Percentiles rank a stretch among this genome's conserved stretches.
Conservation (phyloP, 2,329 filamentous ascomycete genomes). For the Penicillium brasilianum region DNA sequence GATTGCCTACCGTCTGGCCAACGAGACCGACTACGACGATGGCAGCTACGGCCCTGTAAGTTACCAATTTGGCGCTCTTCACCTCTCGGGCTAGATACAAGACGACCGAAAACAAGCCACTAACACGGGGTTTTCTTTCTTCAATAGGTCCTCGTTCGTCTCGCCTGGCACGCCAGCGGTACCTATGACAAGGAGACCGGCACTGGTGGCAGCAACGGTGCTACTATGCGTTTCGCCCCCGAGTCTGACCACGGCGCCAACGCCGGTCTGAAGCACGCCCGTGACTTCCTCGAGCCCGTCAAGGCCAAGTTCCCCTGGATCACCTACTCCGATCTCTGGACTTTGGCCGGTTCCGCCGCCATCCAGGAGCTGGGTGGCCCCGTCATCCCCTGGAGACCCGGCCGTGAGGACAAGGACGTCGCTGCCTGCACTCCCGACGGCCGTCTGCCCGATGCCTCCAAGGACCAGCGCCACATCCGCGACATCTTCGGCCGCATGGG, state of each 20-base stretch:
- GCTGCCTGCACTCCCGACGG: conserved; percentile 91
- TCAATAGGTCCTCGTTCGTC: conserved; percentile 73
- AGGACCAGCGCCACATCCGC: conserved; percentile 81
- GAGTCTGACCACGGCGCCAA: conserved; percentile 93
- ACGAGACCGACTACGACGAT: conserved; percentile 95
- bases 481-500: conserved; percentile 96
- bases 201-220: conserved; percentile 93
- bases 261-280: conserved; percentile 81
- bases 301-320: conserved; percentile 96
- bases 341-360: conserved; percentile 79
- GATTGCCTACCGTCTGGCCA: conserved; percentile 77
- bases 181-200: conserved; percentile 87
- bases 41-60: conserved; percentile 86
- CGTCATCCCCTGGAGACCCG: conserved; percentile 83
- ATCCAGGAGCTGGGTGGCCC: conserved; percentile 97
- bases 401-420: conserved; percentile 78
- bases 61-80: conserved; percentile 3
- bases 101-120: neutral
- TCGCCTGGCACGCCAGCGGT: conserved; percentile 93
- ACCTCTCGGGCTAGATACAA: neutral
- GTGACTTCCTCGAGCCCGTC: conserved; percentile 90
- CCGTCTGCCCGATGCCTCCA: conserved; percentile 79
- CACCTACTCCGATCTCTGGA: conserved; percentile 95
- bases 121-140: neutral
- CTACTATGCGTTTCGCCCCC: conserved; percentile 93